phyloP scores from a whole-genome alignment of 768 basidiomycete genomes.

The Serendipita sp. region DNA sequence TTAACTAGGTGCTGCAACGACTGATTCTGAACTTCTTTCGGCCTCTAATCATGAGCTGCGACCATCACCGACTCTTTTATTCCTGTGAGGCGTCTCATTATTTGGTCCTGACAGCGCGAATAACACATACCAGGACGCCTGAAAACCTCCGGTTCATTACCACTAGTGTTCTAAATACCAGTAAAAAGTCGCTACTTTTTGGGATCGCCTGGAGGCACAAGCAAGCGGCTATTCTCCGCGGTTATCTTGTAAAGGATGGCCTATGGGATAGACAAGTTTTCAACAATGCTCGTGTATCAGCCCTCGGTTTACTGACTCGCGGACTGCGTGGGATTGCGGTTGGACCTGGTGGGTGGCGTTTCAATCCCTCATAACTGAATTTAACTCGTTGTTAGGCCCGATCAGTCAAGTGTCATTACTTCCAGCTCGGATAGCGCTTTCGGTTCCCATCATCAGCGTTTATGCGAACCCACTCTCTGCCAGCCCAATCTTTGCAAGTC shows the following conservation, averaged over 20 bases:
- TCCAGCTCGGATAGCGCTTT: conserved; percentile 56
- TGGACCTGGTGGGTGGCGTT: conserved; percentile 20
- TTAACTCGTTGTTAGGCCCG: conserved; percentile 25
- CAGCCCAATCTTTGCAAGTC: conserved; percentile 68
- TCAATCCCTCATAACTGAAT: background rate
- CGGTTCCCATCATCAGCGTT: conserved; percentile 55
- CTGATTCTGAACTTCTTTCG: conserved; percentile 13
- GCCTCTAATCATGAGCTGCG: conserved; percentile 12
- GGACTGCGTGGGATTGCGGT: conserved; percentile 55
- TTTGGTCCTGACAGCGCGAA: conserved; percentile 1
- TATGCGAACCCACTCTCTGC: conserved; percentile 47
- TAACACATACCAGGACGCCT: conserved; percentile 22
- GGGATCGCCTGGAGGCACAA: conserved; percentile 73
- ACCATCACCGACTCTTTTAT: conserved; percentile 52
- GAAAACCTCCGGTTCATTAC: conserved; percentile 43
- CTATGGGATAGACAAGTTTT: conserved; percentile 77
- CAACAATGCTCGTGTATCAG: conserved; percentile 42
- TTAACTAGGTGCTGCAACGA: conserved; percentile 11
- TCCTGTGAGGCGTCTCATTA: conserved; percentile 24
- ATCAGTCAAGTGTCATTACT: conserved; percentile 36
- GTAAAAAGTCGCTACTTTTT: conserved; percentile 33
- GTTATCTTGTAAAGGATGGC: conserved; percentile 61
- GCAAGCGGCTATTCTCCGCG: conserved; percentile 46
- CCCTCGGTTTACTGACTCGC: conserved; percentile 44
- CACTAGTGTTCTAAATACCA: conserved; percentile 35